A percentile compares a stretch with the other conserved stretches of the same genome.
Conservation (phyloP, 164 flowering plant genomes). For the Magnolia sinica region DNA sequence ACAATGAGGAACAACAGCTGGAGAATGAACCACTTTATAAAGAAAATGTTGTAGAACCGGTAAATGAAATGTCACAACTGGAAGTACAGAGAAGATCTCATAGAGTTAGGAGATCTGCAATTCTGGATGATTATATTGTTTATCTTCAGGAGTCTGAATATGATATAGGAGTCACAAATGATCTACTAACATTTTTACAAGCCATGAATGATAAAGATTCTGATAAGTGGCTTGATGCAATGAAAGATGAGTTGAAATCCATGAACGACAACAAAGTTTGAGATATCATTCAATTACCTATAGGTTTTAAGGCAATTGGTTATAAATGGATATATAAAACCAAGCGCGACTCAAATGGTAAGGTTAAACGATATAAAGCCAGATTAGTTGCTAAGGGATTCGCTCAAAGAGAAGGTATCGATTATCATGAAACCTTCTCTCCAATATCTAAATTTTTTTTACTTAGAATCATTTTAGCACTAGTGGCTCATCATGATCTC, state of each 20-base stretch:
- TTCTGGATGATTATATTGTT: neutral
- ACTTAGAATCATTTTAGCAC: too few species aligned
- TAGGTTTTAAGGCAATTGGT: neutral
- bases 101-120: neutral
- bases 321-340: neutral
- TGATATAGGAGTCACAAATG: constrained; percentile 1
- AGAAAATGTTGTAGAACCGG: neutral
- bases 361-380: too few species aligned
- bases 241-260: neutral
- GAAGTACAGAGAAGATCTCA: neutral
- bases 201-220: neutral
- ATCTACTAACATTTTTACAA: neutral
- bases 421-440: too few species aligned
- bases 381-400: neutral
- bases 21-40: neutral
- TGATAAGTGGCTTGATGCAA: too few species aligned
- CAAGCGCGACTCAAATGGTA: too few species aligned
- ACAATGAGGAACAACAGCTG: neutral
- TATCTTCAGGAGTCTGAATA: neutral
- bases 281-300: neutral
- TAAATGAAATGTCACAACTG: too few species aligned
- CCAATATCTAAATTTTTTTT: too few species aligned
- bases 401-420: too few species aligned
- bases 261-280: too few species aligned
- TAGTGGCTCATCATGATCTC: too few species aligned